phyloP scores from a whole-genome alignment of 139 green algal species.

The Picochlorum sp. region DNA sequence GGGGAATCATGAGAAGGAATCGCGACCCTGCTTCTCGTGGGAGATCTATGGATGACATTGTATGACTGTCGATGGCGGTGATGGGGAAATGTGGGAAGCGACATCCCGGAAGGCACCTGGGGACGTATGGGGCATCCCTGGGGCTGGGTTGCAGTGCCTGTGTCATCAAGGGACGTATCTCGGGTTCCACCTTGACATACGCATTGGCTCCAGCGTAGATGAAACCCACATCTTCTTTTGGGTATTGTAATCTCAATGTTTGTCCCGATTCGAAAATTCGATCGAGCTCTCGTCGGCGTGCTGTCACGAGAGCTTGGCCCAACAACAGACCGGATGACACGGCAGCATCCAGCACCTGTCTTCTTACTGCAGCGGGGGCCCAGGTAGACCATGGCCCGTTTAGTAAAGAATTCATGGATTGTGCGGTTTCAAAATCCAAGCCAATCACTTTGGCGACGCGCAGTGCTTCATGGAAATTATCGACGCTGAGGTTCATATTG shows the following conservation, averaged over 20 bases:
- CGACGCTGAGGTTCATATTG: conserved; percentile 76
- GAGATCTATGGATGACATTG: background rate
- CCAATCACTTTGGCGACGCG: conserved; percentile 64
- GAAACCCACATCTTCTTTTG: conserved; percentile 83
- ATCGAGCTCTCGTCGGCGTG: conserved; percentile 28
- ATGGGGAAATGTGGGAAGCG: conserved; percentile 52
- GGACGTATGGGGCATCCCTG: conserved; percentile 34
- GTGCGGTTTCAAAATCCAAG: conserved; percentile 58
- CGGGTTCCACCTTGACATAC: background rate
- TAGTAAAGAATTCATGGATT: conserved; percentile 39
- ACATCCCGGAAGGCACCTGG: conserved; percentile 34
- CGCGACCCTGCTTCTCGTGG: background rate
- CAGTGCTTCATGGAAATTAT: conserved; percentile 83
- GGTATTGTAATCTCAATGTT: conserved; percentile 83
- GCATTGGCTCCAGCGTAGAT: conserved; percentile 36
- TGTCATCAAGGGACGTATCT: background rate
- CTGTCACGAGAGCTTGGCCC: conserved; percentile 14
- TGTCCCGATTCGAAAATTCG: conserved; percentile 51
- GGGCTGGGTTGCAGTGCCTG: conserved; percentile 12
- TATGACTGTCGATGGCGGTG: background rate
- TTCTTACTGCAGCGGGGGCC: conserved; percentile 6
- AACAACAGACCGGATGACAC: conserved; percentile 34
- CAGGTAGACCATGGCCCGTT: conserved; percentile 1
- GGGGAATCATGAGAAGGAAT: too few relatives aligned
- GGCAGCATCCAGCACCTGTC: conserved; percentile 21